Evolutionary conservation across 1,284 basidiomycete species (phyloP), one percentile per base, ranked within the genome.

Genomic region (Apiotrichum laibachii): DNA sequence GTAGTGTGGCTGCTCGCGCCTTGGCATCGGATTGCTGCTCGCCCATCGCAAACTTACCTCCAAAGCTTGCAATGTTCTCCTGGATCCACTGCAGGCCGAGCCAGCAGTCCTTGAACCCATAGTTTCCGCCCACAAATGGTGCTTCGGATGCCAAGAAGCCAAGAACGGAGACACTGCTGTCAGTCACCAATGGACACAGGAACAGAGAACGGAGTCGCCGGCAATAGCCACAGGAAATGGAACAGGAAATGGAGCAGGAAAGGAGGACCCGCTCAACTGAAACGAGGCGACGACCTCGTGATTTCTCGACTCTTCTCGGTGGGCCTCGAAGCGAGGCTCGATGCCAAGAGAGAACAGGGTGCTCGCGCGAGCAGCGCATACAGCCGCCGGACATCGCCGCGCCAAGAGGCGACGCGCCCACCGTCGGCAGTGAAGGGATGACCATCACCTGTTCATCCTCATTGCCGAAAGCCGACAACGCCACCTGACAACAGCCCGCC

Each of bases 31-130:
- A 4, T 5, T 39, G 37, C 10, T 39, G n/a, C 12, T 39, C 12
- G 11, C 15, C n/a, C 11, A n/a, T 16, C 33, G 31, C 18, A 52
- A 65, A 83, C 86, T 22, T 18, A 50, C 86, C 51, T 65, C 86
- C 87, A 60, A 85, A 87, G 0, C 77, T 68, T 12, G 69, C 67
- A 44, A 88, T 86, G 67, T 88, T 85, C 1, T 80, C 78, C 48
- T 77, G 80, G 15, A 88, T 78, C 86, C 85, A 87, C 68, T 82
- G 76, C 15, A 86, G 69, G 0, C 83, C 84, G 12, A 84, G 60
- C 86, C 86, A 88, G 60, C 85, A 86, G 70, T 89, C 88, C 75
- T 88, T 88, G 80, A 89, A 89, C 0, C 88, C 88, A 87, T 56
- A 73, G 68, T 89, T 90, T 2, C 88, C 88, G 12, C 80, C 77